These are phyloP conservation scores for Aureobasidium lini DNA, from an alignment of 2,329 filamentous ascomycete genomes.

Conservation along the genomic window DNA sequence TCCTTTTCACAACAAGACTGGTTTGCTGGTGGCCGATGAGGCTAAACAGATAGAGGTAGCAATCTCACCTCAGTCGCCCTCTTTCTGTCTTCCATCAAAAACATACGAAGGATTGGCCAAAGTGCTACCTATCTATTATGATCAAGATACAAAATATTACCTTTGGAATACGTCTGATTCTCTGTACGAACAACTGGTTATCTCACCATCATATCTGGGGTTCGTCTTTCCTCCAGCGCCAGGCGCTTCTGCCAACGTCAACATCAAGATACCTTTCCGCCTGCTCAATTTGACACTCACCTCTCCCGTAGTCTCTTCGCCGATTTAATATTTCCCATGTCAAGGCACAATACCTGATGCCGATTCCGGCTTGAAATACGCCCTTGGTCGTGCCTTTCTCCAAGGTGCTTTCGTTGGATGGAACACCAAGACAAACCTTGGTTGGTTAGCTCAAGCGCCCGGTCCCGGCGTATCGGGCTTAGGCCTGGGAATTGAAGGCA, in stretches of 20 bases:
- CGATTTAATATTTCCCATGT: constrained; percentile 40
- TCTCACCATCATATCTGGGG: constrained; percentile 34
- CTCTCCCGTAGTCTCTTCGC: constrained; percentile 27
- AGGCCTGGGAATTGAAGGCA: neutral
- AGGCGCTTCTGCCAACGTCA: constrained; percentile 23
- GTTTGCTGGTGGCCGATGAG: neutral
- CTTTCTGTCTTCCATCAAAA: constrained; percentile 23
- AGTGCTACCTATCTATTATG: constrained; percentile 23
- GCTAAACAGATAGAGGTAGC: neutral
- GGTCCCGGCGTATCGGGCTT: constrained; percentile 23
- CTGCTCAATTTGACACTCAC: constrained; percentile 33
- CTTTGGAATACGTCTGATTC: constrained; percentile 24
- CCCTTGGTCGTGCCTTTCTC: constrained; percentile 39
- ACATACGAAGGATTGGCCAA: constrained; percentile 25
- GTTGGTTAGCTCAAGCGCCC: constrained; percentile 37
- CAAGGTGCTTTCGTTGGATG: constrained; percentile 42
- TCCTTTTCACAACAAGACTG: neutral
- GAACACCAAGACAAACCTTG: constrained; percentile 30
- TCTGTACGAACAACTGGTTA: constrained; percentile 32
- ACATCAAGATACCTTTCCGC: constrained; percentile 37
- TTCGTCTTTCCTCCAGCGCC: constrained; percentile 34
- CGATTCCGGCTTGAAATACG: constrained; percentile 22
- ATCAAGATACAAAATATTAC: constrained; percentile 20
- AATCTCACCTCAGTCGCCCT: constrained; percentile 19
- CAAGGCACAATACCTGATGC: constrained; percentile 8